Base-by-base conservation (phyloP, 2,329 filamentous ascomycete genomes). In the Diaporthe ilicicola region DNA sequence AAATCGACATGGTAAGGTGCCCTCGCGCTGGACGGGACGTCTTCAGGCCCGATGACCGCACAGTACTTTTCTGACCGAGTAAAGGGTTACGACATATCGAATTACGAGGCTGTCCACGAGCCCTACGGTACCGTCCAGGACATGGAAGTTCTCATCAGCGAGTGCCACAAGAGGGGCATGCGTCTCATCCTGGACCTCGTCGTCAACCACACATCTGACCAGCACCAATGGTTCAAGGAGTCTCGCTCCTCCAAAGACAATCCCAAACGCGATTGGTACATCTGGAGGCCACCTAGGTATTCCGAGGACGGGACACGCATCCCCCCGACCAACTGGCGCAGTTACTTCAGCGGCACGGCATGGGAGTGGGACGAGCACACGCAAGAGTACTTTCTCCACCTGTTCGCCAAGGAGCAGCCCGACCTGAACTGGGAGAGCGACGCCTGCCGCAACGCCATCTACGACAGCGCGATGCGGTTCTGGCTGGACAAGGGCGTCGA, bases 361-460 rank as follows among this genome's bases (percentile, higher is more conserved):
- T 94, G 92, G 92, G 84, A 90, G 71, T 95, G 89, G 83, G 92
- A 94, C 75, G 89, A 93, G 74, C 78, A 81, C n/a, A 93, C 92
- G 0, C 84, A 86, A 59, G 91, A 95, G 80, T 95, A 94, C 79
- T 95, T 94, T 76, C 87, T 95, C 0, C 90, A 92, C 73, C 85
- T 96, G 13, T 97, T 94, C 79, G 90, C 91, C 8, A 87, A 87
- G 6, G 89, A 93, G 74, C 93, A 95, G 78, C 93, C 94, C 0
- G 94, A 96, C 75, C 85, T 96, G n/a, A 96, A 96, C 81, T 96
- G 93, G 93, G 92, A 95, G 77, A 92, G 91, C 70, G 84, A 85
- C 0, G 88, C 87, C 12, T 88, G 92, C 0, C 87, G 93, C 19
- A 82, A 88, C 55, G 93, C 92, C 1, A 90, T 95, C 8, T 92